Conservation (phyloP, 768 basidiomycete genomes). For the Naematelia encephala region DNA sequence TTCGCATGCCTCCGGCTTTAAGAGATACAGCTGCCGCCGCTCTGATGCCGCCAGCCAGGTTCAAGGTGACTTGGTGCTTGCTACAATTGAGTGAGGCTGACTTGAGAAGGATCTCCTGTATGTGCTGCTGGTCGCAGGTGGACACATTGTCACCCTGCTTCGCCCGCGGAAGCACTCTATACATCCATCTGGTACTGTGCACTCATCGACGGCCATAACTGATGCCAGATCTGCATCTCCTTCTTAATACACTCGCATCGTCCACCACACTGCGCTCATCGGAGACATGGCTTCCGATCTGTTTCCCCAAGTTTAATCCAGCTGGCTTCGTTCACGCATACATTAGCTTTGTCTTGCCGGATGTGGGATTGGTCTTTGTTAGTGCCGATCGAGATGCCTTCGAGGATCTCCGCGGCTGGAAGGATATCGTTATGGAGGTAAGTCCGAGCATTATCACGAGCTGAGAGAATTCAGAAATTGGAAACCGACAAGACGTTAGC, state of each 20-base stretch:
- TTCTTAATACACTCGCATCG: slow-evolving; percentile 83
- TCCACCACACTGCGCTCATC: slow-evolving; percentile 71
- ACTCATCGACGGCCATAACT: slow-evolving; percentile 1
- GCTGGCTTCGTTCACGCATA: slow-evolving; percentile 88
- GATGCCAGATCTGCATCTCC: slow-evolving; percentile 74
- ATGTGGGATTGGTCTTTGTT: slow-evolving; percentile 71
- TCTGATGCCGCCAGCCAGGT: slow-evolving; percentile 73
- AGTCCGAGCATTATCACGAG: background rate
- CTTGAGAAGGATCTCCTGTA: slow-evolving; percentile 76
- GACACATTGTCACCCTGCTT: slow-evolving; percentile 77
- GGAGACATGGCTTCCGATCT: slow-evolving; percentile 91
- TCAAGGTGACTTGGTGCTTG: slow-evolving; percentile 59
- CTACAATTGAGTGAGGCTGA: slow-evolving; percentile 8
- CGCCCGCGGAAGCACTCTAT: slow-evolving; percentile 91
- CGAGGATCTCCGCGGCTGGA: slow-evolving; percentile 75
- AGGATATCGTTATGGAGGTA: slow-evolving; percentile 64
- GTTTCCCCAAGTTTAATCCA: slow-evolving; percentile 90
- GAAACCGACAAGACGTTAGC: slow-evolving; percentile 59
- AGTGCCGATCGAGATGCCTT: slow-evolving; percentile 75
- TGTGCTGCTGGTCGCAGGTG: slow-evolving; percentile 74
- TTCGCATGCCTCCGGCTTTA: slow-evolving; percentile 67
- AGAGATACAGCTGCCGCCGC: slow-evolving; percentile 74
- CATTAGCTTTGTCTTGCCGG: slow-evolving; percentile 54
- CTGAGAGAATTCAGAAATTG: slow-evolving; percentile 58
- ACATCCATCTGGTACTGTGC: slow-evolving; percentile 72